Evolutionary conservation across 139 green algal species (phyloP), one percentile per base, ranked within the genome.

Genomic region (Chlorella sp.): DNA sequence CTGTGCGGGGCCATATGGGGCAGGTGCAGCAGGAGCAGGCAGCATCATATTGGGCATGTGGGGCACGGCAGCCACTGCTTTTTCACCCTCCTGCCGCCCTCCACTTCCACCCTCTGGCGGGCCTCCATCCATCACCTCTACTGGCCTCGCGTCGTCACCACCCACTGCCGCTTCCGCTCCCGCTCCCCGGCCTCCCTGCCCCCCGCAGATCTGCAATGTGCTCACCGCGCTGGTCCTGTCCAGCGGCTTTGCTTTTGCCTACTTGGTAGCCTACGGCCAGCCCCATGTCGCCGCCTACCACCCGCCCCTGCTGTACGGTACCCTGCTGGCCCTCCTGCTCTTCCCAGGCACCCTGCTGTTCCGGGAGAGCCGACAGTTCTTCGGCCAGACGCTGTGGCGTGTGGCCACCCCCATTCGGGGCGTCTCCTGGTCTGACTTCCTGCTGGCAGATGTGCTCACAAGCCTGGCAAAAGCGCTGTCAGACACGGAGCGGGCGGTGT

Each of bases 391-490:
- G 9, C 39, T 95, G n/a, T 89, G 86, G 81, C 90, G 94, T 0
- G 95, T 97, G 57, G 81, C 95, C 37, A 93, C 96, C 42, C 96
- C 96, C 2, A 14, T 97, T 30, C 90, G 96, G 57, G 79, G 93
- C 37, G 96, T 99, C 61, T 91, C 88, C 11, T 99, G 97, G 94
- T 91, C 97, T 2, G 98, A 99, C 89, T 99, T 99, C 89, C 90
- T 99, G 69, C 89, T 99, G 57, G 98, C 98, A 18, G 98, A 99
- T 91, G 93, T 99, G 0, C 90, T 99, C 28, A 99, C 97, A 18
- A 97, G 94, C 14, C 94, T 99, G 84, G 94, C 97, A 36, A 99
- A 98, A 92, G 91, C 93, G 14, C 81, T 97, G 4, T 94, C 92
- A 21, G 97, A 99, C 93, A 79, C 95, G 0, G 94, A 96, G 85